Evolutionary conservation across 2,329 filamentous ascomycete genomes (phyloP), one percentile per base, ranked within the genome.

Genomic region (Ceratocystis alfenasii): DNA sequence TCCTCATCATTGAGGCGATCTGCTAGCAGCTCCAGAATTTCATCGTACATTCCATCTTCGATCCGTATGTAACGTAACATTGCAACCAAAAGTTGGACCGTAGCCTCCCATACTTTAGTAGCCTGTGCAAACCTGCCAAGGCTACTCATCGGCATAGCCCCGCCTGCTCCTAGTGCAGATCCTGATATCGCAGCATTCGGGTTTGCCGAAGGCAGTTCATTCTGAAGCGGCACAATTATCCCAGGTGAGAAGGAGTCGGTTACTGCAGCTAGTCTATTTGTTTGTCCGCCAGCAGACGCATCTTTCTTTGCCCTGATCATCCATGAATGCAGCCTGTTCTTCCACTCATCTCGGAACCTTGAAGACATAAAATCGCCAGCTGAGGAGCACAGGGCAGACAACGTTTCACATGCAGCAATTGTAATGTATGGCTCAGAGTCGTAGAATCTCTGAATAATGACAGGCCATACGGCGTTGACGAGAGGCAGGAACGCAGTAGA

Each of bases 381-480:
- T 60, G 83, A 78, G 66, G 78, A 77, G 72, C 90, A 95, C 66
- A 96, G 80, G 10, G 81, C 77, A 1, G 78, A 78, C 2, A 97
- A 78, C 0, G 89, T 83, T 15, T 85, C 80, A 67, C 90, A 85
- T 5, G 90, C 86, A 17, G 86, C 83, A 7, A 87, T 81, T 1
- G 83, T 82, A 8, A 96, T 83, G 71, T 85, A 88, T 0, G 83
- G 77, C 73, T 90, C 86, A 3, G 76, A 69, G 69, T 90, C 88
- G 69, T 85, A 82, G 5, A 90, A 77, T 28, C 86, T 80, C n/a
- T 80, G 79, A 1, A 87, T 77, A 4, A 96, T 77, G 5, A 95
- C 87, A 0, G 92, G 91, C 93, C 93, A 99, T 6, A 97, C 79
- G 2, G 88, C 87, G 74, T 97, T 94, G 70, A 97, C 85, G 0